Percentiles rank a stretch among this genome's conserved stretches.
phyloP scores from a whole-genome alignment of 192 early-diverging fungal genomes.

The Backusella tarrabulga region DNA sequence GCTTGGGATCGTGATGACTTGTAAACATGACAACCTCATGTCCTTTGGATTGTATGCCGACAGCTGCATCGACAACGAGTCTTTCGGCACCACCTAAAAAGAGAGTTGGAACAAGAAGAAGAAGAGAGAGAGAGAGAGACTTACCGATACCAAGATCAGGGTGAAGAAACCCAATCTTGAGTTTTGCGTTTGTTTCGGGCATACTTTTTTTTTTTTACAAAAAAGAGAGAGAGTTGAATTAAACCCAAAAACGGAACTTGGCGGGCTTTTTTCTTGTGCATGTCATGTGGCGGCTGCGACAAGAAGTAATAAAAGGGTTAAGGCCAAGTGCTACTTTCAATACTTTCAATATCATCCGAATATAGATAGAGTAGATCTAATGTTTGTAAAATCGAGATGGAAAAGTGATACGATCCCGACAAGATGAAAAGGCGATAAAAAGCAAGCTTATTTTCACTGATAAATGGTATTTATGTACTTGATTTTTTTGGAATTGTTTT shows the following conservation, averaged over 20 bases:
- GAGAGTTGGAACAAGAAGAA: not conserved
- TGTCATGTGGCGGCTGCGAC: not conserved
- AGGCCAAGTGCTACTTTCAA: not conserved
- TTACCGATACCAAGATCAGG: slow-evolving; percentile 93
- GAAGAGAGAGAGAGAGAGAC: not conserved
- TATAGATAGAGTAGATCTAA: not conserved
- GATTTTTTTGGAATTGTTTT: not conserved
- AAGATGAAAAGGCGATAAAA: not conserved
- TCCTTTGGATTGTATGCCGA: slow-evolving; percentile 75
- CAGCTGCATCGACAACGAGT: slow-evolving; percentile 89
- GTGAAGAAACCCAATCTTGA: slow-evolving; percentile 83
- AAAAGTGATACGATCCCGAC: not conserved
- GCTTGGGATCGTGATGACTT: slow-evolving; percentile 82
- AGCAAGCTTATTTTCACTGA: too few relatives aligned
- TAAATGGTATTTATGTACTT: too few relatives aligned
- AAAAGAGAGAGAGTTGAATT: not conserved
- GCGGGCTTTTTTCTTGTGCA: not conserved
- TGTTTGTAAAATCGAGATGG: not conserved
- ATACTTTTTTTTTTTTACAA: not conserved
- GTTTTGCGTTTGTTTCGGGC: not conserved
- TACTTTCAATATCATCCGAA: not conserved
- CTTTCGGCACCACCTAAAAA: slow-evolving; percentile 86
- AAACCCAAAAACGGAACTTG: not conserved
- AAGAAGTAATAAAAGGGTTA: too few relatives aligned
- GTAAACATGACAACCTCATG: slow-evolving; percentile 85